Conservation (phyloP, 2,329 filamentous ascomycete genomes). For the Neophaeococcomyces aloes region DNA sequence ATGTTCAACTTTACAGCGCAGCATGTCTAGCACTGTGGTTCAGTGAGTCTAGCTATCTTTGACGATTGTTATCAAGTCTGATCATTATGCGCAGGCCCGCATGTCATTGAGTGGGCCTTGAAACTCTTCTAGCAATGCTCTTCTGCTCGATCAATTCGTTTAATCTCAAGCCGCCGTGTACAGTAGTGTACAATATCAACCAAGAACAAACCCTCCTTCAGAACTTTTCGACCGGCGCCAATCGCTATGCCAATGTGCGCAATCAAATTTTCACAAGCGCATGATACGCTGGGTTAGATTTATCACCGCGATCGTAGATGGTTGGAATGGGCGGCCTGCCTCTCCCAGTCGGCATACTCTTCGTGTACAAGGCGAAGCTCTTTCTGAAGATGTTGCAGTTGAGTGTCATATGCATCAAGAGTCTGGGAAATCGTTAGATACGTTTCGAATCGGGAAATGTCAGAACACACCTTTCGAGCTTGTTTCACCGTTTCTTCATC, state of each 20-base stretch:
- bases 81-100: conserved; percentile 31
- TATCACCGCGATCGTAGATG: conserved; percentile 13
- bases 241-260: conserved; percentile 14
- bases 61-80: not conserved
- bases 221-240: conserved; percentile 8
- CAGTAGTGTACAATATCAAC: conserved; percentile 8
- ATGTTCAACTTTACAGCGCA: conserved; percentile 44
- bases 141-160: too few relatives aligned
- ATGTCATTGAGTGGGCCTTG: conserved; percentile 39
- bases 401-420: conserved; percentile 40
- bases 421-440: conserved; percentile 31
- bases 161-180: conserved; percentile 4
- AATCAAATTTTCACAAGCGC: not conserved
- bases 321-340: conserved; percentile 17
- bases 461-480: conserved; percentile 47
- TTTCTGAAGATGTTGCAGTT: conserved; percentile 49
- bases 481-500: conserved; percentile 50
- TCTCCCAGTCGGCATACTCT: conserved; percentile 49
- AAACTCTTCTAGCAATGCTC: conserved; percentile 40
- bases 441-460: not conserved
- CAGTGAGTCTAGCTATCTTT: conserved; percentile 38
- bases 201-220: conserved; percentile 5
- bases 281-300: not conserved
- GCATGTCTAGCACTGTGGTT: conserved; percentile 50
- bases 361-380: conserved; percentile 49